Conservation (phyloP, 495 filamentous ascomycete species). For the Lichenothelia convexa region DNA sequence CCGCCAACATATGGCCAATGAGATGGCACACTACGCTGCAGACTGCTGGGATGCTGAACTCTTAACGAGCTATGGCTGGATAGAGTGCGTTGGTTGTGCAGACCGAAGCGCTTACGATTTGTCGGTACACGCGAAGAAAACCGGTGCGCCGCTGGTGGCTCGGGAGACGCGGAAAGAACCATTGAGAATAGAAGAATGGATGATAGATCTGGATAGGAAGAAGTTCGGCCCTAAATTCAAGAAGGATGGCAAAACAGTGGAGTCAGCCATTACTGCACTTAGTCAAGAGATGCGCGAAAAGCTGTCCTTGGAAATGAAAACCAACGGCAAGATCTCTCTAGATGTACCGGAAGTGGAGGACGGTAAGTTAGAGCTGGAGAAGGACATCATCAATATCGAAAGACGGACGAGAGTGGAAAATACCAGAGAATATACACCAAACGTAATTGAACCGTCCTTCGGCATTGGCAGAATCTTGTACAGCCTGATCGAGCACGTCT, state of each 20-base stretch:
- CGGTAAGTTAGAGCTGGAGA: conserved; percentile 51
- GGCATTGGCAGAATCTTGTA: conserved; percentile 69
- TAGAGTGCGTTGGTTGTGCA: conserved; percentile 73
- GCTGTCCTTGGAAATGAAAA: conserved; percentile 42
- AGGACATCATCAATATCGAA: conserved; percentile 52
- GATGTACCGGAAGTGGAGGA: conserved; percentile 43
- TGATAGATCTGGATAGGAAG: conserved; percentile 64
- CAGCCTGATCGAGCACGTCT: conserved; percentile 59
- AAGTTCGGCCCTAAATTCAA: conserved; percentile 66
- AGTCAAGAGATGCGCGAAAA: conserved; percentile 54
- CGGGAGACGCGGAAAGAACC: conserved; percentile 49
- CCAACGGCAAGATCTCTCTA: conserved; percentile 46
- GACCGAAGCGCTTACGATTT: conserved; percentile 69
- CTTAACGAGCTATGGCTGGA: conserved; percentile 63
- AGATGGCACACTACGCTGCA: conserved; percentile 70
- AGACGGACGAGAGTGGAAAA: conserved; percentile 51
- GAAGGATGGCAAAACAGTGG: conserved; percentile 60
- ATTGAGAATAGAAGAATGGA: conserved; percentile 50
- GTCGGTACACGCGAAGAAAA: conserved; percentile 62
- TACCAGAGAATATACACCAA: conserved; percentile 59
- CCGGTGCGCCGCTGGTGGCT: conserved; percentile 56
- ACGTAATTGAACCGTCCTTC: conserved; percentile 75
- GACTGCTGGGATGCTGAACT: conserved; percentile 81
- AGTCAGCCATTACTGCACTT: conserved; percentile 46
- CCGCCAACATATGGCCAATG: conserved; percentile 68